phyloP scores from a whole-genome alignment of 331 rosid genomes.

The Quercus lobata region DNA sequence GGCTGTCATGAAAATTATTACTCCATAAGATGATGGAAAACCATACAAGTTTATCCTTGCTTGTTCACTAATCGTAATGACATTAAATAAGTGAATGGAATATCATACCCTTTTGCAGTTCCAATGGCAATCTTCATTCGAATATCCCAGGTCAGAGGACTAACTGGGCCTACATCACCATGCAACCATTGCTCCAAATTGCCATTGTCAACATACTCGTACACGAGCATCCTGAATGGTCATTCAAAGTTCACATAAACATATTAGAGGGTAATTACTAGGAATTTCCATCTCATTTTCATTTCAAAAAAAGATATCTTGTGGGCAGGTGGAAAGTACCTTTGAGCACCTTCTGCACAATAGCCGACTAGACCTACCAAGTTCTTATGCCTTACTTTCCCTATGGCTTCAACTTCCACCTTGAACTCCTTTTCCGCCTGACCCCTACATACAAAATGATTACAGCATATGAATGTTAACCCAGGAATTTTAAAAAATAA shows the following conservation, averaged over 20 bases:
- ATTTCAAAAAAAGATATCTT: constrained; percentile 11
- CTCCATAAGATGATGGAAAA: neutral
- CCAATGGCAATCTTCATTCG: constrained; percentile 84
- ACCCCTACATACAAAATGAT: constrained; percentile 56
- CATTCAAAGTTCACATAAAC: neutral
- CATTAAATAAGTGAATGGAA: constrained; percentile 12
- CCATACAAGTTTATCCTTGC: neutral
- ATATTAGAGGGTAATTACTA: neutral
- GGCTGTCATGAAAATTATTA: neutral
- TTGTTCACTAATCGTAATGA: neutral
- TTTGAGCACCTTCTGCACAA: constrained; percentile 88
- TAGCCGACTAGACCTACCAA: constrained; percentile 90
- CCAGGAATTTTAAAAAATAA: neutral
- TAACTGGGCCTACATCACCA: constrained; percentile 86
- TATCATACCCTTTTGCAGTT: constrained; percentile 82
- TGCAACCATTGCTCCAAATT: constrained; percentile 99
- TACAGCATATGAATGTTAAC: constrained; percentile 8
- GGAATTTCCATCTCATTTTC: neutral
- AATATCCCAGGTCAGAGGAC: constrained; percentile 93
- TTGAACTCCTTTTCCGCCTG: constrained; percentile 95
- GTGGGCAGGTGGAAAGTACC: constrained; percentile 43
- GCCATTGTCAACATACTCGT: constrained; percentile 88
- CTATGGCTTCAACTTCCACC: constrained; percentile 98
- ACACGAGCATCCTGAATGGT: constrained; percentile 82
- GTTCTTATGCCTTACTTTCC: constrained; percentile 93